Base-by-base conservation (phyloP, 345 rosid species). In the Citrus unshiu region DNA sequence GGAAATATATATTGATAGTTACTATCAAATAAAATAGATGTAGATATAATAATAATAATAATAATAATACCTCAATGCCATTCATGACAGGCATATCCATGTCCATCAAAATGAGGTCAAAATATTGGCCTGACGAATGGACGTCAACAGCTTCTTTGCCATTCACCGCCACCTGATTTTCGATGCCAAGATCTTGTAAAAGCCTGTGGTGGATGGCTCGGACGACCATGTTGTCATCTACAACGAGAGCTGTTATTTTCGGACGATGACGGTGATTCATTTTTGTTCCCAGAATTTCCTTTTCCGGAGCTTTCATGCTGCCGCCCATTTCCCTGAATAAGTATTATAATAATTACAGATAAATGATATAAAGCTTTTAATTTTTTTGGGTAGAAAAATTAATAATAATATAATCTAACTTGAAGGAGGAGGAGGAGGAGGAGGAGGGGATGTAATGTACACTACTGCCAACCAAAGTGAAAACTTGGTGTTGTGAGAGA, bases 11-110 rank as follows among this genome's bases (percentile, higher is more conserved):
- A 34, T 34, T 46, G 18, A 13, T 13, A 0, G 18, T 46, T 13
- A 46, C 5, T 1, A 4, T 46, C 4, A 46, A 46, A 46, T 46
- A 13, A 46, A 46, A 12, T 46, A 46, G 51, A 46, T 46, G 51
- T 46, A 46, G 51, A 46, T 46, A 35, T 35, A 35, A 35, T 35
- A 35, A 35, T 5, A 34, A 34, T 37, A 40, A 9, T 40, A 40
- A 9, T 43, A 43, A 10, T 43, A 43, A 12, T 86, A 93, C 98
- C 97, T 91, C 86, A 54, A 91, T 82, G 78, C 98, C 98, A 60
- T 93, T 88, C 97, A 93, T 90, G 79, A 92, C 16, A 8, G 98
- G 98, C 98, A 95, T 95, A 34, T 95, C 98, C 87, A 83, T 83
- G 63, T 95, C 98, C 98, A 95, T 95, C 59, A 95, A 84, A 74